A percentile compares a stretch with the other conserved stretches of the same genome.
Evolutionary conservation across 1,139 yeast species (phyloP).

Genomic region (Taphrina confusa): DNA sequence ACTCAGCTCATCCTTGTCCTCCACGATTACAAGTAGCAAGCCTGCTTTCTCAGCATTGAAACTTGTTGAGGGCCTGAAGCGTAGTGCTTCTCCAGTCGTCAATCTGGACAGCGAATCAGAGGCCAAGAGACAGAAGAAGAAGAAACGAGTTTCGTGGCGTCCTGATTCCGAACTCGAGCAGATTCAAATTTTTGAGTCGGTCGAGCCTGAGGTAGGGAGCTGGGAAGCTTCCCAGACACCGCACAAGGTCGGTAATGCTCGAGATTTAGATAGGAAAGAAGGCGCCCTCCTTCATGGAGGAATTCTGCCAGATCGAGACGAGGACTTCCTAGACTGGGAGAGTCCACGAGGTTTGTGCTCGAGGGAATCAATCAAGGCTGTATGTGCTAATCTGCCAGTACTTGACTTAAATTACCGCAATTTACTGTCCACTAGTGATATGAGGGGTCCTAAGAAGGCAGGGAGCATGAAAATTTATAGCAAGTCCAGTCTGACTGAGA

Average conservation of each 20-base stretch:
- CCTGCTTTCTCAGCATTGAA: conserved; percentile 17
- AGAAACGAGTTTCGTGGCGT: conserved; percentile 48
- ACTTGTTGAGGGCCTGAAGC: conserved; percentile 28
- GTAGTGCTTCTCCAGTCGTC: conserved; percentile 14
- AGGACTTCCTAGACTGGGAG: conserved; percentile 41
- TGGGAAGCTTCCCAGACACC: conserved; percentile 49
- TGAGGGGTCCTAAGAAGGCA: conserved; percentile 25
- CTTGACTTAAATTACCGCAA: conserved; percentile 8
- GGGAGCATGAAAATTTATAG: conserved; percentile 10
- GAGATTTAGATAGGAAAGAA: conserved; percentile 44
- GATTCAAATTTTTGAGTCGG: conserved; percentile 51
- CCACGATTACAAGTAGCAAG: neutral
- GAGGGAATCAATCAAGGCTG: neutral
- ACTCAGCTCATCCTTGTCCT: neutral
- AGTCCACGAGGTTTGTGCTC: conserved; percentile 8
- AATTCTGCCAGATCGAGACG: conserved; percentile 41
- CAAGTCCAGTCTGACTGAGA: neutral
- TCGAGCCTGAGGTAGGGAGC: conserved; percentile 46
- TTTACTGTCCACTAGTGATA: neutral
- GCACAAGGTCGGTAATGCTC: conserved; percentile 42
- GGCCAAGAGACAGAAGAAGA: conserved; percentile 39
- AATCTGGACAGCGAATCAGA: conserved; percentile 19
- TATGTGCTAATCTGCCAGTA: neutral
- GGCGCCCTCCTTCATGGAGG: conserved; percentile 45
- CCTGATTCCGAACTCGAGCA: conserved; percentile 48